Evolutionary conservation across 2,329 filamentous ascomycete species (phyloP).

Genomic region (Myriosclerotinia scirpicola): DNA sequence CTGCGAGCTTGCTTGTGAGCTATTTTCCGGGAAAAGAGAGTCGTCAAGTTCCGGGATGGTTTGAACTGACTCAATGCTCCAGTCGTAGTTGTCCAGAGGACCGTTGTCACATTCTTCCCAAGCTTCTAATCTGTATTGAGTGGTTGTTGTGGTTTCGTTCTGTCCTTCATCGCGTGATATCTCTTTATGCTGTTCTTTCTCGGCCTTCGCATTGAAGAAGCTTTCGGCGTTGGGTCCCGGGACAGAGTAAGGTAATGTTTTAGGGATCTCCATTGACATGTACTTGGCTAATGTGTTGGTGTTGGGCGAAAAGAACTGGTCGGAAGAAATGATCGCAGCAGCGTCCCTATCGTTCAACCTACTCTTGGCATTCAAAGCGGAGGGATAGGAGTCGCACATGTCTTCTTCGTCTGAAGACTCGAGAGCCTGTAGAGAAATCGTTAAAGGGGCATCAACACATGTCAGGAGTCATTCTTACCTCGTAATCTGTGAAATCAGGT

Average conservation of each 20-base stretch:
- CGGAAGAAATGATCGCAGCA: background rate
- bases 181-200: background rate
- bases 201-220: background rate
- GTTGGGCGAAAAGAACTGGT: background rate
- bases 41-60: too few relatives aligned
- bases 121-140: background rate
- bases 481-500: constrained; percentile 9
- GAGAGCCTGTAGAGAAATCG: background rate
- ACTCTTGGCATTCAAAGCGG: background rate
- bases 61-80: background rate
- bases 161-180: background rate
- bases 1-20: background rate
- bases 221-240: background rate
- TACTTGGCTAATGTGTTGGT: too few relatives aligned
- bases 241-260: background rate
- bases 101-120: background rate
- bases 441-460: background rate
- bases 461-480: background rate
- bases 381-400: background rate
- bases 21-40: background rate
- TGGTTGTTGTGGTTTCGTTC: background rate
- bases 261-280: background rate
- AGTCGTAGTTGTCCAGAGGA: background rate
- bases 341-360: background rate
- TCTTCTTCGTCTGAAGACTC: background rate